Conservation (phyloP, 202 grass and related monocot species). For the Schoenoplectus tabernaemontani region DNA sequence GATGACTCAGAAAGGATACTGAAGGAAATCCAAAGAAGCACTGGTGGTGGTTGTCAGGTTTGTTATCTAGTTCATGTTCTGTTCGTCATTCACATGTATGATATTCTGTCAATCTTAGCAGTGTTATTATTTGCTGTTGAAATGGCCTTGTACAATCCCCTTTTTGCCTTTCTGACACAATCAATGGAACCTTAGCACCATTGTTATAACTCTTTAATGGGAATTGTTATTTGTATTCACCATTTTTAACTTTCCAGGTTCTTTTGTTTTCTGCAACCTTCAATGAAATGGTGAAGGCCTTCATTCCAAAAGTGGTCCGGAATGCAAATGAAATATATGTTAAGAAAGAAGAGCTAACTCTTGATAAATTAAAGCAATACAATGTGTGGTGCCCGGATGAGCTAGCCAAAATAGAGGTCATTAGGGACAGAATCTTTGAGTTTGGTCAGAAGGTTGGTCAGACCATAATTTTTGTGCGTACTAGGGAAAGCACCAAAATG, state of each 20-base stretch:
- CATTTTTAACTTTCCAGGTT: conserved; percentile 37
- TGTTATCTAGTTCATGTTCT: not conserved
- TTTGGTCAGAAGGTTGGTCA: conserved; percentile 86
- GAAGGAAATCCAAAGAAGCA: conserved; percentile 67
- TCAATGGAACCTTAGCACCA: not conserved
- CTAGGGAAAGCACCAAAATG: conserved; percentile 57
- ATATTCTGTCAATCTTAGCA: not conserved
- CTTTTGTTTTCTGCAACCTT: conserved; percentile 98
- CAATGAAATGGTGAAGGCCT: conserved; percentile 77
- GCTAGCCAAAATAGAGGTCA: conserved; percentile 69
- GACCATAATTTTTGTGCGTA: conserved; percentile 88
- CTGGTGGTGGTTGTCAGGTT: conserved; percentile 65
- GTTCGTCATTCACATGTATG: not conserved
- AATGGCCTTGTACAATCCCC: not conserved
- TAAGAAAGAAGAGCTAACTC: conserved; percentile 79
- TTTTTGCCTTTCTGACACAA: not conserved
- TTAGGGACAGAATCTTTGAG: conserved; percentile 80
- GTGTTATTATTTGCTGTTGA: not conserved
- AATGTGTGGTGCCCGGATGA: conserved; percentile 76
- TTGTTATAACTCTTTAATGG: not conserved
- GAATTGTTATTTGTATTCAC: not conserved
- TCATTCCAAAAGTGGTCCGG: conserved; percentile 61
- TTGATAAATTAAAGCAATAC: conserved; percentile 89
- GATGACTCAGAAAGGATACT: conserved; percentile 80
- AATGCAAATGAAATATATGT: conserved; percentile 90